Evolutionary conservation across 768 basidiomycete genomes (phyloP).

Genomic region (Kwoniella botswanensis): DNA sequence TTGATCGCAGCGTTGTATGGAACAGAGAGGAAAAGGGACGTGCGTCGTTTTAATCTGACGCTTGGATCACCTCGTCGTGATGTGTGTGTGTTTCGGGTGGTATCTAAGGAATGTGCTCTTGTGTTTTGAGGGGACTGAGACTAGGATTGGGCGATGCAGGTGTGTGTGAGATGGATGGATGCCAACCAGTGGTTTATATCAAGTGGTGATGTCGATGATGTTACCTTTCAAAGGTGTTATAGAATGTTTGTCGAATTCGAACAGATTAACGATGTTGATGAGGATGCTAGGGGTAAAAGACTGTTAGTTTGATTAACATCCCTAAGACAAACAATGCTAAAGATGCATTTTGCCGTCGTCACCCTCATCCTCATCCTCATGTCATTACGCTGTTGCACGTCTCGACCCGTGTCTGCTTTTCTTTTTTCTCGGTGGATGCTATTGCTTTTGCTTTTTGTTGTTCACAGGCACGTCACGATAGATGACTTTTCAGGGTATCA

Average conservation of each 20-base stretch:
- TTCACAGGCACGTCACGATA: constrained; percentile 1
- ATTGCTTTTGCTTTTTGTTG: background rate
- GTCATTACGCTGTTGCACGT: background rate
- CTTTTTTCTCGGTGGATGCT: background rate
- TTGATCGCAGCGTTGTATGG: background rate
- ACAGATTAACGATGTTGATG: background rate
- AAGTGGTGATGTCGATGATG: background rate
- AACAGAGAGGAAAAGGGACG: constrained; percentile 9
- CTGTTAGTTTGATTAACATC: background rate
- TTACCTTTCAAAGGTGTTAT: constrained; percentile 10
- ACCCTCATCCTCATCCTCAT: background rate
- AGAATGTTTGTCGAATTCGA: background rate
- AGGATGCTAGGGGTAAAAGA: background rate
- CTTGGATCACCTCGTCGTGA: constrained; percentile 5
- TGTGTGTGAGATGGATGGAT: background rate
- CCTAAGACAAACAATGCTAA: constrained; percentile 3
- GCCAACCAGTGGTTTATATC: constrained; percentile 16
- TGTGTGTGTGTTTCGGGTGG: constrained; percentile 14
- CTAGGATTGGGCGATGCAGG: background rate
- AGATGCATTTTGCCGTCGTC: background rate
- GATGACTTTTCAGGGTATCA: constrained; percentile 2
- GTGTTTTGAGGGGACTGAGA: background rate
- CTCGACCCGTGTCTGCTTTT: constrained; percentile 5
- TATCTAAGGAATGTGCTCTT: background rate
- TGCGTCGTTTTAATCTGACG: constrained; percentile 6